Evolutionary conservation across 2,329 filamentous ascomycete species (phyloP).

Genomic region (Aureobasidium mangrovei): DNA sequence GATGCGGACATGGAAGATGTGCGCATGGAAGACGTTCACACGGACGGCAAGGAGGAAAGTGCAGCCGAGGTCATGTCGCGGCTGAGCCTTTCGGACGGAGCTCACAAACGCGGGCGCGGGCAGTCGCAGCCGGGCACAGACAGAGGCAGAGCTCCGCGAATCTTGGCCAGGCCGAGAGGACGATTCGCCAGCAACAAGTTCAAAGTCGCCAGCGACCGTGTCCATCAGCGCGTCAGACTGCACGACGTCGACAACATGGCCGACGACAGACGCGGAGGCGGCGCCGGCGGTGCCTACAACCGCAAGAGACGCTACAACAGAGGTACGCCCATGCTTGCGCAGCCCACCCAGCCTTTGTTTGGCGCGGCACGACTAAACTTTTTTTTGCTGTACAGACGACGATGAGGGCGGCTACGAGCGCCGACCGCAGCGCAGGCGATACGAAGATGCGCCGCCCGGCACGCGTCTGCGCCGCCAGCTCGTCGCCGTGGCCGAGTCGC

Average conservation of each 20-base stretch:
- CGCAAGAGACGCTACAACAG: constrained; percentile 66
- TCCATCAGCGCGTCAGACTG: constrained; percentile 1
- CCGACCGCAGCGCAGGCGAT: constrained; percentile 63
- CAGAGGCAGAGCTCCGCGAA: background rate
- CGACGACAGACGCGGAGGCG: constrained; percentile 22
- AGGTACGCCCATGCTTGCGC: constrained; percentile 44
- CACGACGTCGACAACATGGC: constrained; percentile 20
- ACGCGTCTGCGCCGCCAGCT: constrained; percentile 70
- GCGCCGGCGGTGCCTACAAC: constrained; percentile 48
- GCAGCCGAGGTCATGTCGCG: background rate
- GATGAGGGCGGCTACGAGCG: constrained; percentile 67
- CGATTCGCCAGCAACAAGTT: background rate
- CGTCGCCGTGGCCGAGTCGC: constrained; percentile 66
- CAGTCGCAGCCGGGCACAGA: background rate
- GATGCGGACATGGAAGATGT: constrained; percentile 8
- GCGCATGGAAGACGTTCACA: background rate
- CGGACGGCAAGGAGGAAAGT: background rate
- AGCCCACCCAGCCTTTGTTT: background rate
- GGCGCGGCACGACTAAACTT: background rate
- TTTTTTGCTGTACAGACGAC: constrained; percentile 48
- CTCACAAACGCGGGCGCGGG: background rate
- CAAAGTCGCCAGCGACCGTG: background rate
- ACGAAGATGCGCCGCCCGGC: constrained; percentile 56
- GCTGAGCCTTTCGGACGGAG: background rate
- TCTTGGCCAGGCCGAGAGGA: background rate